Evolutionary conservation across 1,139 yeast species (phyloP), one percentile per base, ranked within the genome.

Genomic region (Lizanozyma gosingica): DNA sequence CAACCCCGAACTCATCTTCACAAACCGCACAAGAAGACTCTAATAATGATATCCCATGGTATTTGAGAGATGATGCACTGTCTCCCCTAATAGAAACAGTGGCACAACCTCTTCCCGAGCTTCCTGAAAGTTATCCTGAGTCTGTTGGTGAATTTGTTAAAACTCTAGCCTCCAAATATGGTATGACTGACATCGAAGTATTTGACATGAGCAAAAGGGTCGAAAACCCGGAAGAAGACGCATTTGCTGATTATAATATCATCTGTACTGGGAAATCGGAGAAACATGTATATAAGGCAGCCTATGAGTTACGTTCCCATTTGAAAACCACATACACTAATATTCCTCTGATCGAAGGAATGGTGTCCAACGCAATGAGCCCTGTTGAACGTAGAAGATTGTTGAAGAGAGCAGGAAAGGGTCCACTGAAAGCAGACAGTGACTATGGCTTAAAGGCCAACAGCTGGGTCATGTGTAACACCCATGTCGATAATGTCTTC

Each of bases 401-500:
- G 55, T 70, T 73, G 36, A 73, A 70, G 55, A 68, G 76, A 58
- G 81, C 78, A 34, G 67, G 72, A 49, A 74, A 67, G 56, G 70
- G 76, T 2, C 78, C 78, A 6, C 58, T 69, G 18, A 73, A 79
- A 15, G 72, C 82, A 2, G 77, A 76, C 46, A 76, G 74, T 44
- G 65, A 64, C 39, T 79, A 74, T 52, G 85, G 85, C 1, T 65
- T 68, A 14, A 53, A 68, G 2, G 69, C 81, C 6, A 83, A 83
- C 48, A 72, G 81, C 29, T 90, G 97, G 97, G 78, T 86, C 17
- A 78, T 86, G 73, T 67, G 88, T 41, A 87, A 85, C 49, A 73
- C 86, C 35, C 67, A 71, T 29, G 60, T 76, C 2, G 83, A 80
- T 46, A 77, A 78, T 18, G 69, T 86, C 3, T 73, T 71, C 43